Evolutionary conservation across 805 yeast species (phyloP), one percentile per base, ranked within the genome.

Genomic region (Candida endomychidarum): DNA sequence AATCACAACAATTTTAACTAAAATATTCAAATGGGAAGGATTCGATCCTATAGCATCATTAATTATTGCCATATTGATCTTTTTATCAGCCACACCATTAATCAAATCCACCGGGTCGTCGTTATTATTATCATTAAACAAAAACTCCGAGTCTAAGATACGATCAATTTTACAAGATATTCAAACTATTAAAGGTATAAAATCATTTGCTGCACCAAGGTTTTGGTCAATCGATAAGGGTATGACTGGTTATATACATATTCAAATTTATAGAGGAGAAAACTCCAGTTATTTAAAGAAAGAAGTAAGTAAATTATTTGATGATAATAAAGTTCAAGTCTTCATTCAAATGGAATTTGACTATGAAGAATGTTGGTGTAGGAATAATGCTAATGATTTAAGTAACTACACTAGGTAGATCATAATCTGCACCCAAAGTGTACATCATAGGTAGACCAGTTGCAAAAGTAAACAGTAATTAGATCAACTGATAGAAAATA

Each of bases 11-110:
- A 40, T 88, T 4, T 63, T 93, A 27, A 85, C 91, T 7, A 78
- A 81, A 43, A 53, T 80, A 23, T 82, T 85, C 58, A 45, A 49
- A 12, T 77, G 86, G 79, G 76, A 80, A 40, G 83, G 96, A 1
- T 83, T 91, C 56, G 99, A 93, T 56, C 97, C 99, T 1, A 62
- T 93, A 15, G 95, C 97, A 0, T 90, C 98, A 1, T 71, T 93
- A 3, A 71, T 90, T 50, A 91, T 93, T 45, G 96, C 96, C 0
- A 60, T 76, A 4, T 69, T 91, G 52, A 88, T 93, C 46, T 77
- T 91, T 41, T 46, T 78, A 5, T 87, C 96, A 3, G 88, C 98
- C 0, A 53, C 89, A 0, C 98, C 99, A 1, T 69, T 93, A 40
- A 72, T 93, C 28, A 80, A 78, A 50, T 83, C 96, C 0, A 84